Conservation (phyloP, 2,329 filamentous ascomycete genomes). For the Talaromyces marneffei region DNA sequence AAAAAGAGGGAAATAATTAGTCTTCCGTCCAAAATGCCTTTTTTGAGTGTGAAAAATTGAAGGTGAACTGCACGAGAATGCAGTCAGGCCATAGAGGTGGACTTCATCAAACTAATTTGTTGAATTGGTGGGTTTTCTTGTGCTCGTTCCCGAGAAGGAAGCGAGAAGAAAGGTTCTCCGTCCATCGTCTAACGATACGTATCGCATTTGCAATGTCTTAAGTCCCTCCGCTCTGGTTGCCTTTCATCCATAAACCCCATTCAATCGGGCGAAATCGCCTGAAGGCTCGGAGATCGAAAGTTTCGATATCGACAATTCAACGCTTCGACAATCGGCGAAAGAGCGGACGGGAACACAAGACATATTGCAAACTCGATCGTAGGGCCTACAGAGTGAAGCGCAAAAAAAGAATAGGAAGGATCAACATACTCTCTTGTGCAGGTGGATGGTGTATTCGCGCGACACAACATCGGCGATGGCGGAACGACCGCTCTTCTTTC, state of each 20-base stretch:
- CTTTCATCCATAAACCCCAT: not conserved
- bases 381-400: not conserved
- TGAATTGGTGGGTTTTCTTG: slow-evolving; percentile 20
- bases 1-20: slow-evolving; percentile 49
- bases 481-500: slow-evolving; percentile 71
- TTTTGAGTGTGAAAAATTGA: not conserved
- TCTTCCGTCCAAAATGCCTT: slow-evolving; percentile 58
- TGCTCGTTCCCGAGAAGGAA: slow-evolving; percentile 17
- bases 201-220: slow-evolving; percentile 1
- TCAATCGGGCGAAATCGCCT: not conserved
- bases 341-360: not conserved
- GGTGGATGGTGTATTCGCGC: slow-evolving; percentile 99
- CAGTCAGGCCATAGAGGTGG: slow-evolving; percentile 50
- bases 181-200: slow-evolving; percentile 6
- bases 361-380: slow-evolving; percentile 3
- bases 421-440: slow-evolving; percentile 94
- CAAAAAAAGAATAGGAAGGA: not conserved
- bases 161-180: slow-evolving; percentile 12
- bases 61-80: slow-evolving; percentile 17
- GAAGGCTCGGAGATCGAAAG: not conserved
- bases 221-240: not conserved
- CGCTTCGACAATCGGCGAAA: not conserved
- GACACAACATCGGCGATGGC: slow-evolving; percentile 99
- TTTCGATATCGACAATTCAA: not conserved
- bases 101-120: slow-evolving; percentile 64